These are phyloP conservation scores for Anthoceros angustus DNA, from an alignment of 225 moss, liverwort and hornwort species.

Conservation along the genomic window DNA sequence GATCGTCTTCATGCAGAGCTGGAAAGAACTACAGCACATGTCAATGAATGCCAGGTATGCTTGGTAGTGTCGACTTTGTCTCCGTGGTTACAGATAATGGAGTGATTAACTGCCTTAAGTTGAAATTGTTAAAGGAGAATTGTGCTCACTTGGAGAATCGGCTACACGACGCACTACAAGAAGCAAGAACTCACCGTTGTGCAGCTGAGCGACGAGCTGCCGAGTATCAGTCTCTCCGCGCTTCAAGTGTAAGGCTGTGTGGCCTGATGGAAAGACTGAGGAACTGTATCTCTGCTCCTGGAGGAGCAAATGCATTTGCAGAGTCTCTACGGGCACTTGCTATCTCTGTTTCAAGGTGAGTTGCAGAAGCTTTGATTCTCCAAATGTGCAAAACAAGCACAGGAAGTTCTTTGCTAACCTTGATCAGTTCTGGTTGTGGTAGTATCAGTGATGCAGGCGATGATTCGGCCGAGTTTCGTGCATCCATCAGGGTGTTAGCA, in stretches of 20 bases:
- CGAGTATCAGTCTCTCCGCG: constrained; percentile 68
- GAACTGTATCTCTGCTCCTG: constrained; percentile 60
- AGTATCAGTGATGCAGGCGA: constrained; percentile 60
- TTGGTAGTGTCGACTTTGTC: background rate
- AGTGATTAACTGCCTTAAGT: too few species aligned
- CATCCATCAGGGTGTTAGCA: constrained; percentile 64
- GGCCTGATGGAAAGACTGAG: constrained; percentile 85
- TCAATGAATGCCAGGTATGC: constrained; percentile 84
- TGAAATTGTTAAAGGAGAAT: constrained; percentile 35
- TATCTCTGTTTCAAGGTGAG: constrained; percentile 58
- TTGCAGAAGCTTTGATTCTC: background rate
- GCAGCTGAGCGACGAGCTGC: constrained; percentile 79
- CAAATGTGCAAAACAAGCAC: background rate
- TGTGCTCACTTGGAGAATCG: constrained; percentile 93
- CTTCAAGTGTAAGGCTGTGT: constrained; percentile 77
- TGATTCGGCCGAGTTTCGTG: constrained; percentile 62
- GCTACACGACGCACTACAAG: constrained; percentile 88
- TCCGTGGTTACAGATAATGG: background rate
- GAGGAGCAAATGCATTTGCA: constrained; percentile 47
- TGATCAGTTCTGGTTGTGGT: constrained; percentile 6
- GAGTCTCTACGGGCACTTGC: constrained; percentile 70
- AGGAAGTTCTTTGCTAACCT: background rate
- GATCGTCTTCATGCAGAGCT: constrained; percentile 40
- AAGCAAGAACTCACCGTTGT: constrained; percentile 75
- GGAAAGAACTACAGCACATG: constrained; percentile 53